Evolutionary conservation across 768 basidiomycete species (phyloP).

Genomic region (Rhodotorula kratochvilovae): DNA sequence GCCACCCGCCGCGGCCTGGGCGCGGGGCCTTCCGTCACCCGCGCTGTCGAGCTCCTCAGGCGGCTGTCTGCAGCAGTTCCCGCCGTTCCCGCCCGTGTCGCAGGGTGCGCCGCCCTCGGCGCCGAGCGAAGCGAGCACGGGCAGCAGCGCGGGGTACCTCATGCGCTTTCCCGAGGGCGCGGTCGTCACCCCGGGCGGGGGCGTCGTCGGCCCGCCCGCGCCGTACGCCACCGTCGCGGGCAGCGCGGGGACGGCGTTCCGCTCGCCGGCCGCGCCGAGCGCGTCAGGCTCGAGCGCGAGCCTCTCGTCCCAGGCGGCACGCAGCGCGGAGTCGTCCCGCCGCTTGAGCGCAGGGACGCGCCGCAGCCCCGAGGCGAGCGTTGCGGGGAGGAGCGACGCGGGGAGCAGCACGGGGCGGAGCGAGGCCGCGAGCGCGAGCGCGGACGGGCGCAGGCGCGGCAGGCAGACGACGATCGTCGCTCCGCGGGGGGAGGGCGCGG

Average conservation of each 20-base stretch:
- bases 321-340: too few relatives aligned
- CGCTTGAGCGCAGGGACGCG: too few relatives aligned
- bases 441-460: not conserved
- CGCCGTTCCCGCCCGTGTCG: not conserved
- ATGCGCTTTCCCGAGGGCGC: conserved; percentile 36
- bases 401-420: conserved; percentile 1
- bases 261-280: not conserved
- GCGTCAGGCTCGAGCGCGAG: conserved; percentile 7
- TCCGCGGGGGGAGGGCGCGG: not conserved
- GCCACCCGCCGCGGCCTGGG: not conserved
- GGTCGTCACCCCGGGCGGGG: conserved; percentile 19
- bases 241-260: not conserved
- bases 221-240: not conserved
- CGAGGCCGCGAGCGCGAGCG: not conserved
- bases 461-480: conserved; percentile 21
- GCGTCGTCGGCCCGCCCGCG: conserved; percentile 2
- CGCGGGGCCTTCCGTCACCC: conserved; percentile 22
- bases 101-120: not conserved
- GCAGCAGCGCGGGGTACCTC: conserved; percentile 19
- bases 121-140: not conserved
- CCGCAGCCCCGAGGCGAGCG: conserved; percentile 3
- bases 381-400: not conserved
- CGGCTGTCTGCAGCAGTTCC: conserved; percentile 11
- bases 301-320: not conserved
- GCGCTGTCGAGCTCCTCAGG: conserved; percentile 28